These are phyloP conservation scores for Vaccinium vitisidaea DNA, from an alignment of 148 eudicot species.

Conservation along the genomic window DNA sequence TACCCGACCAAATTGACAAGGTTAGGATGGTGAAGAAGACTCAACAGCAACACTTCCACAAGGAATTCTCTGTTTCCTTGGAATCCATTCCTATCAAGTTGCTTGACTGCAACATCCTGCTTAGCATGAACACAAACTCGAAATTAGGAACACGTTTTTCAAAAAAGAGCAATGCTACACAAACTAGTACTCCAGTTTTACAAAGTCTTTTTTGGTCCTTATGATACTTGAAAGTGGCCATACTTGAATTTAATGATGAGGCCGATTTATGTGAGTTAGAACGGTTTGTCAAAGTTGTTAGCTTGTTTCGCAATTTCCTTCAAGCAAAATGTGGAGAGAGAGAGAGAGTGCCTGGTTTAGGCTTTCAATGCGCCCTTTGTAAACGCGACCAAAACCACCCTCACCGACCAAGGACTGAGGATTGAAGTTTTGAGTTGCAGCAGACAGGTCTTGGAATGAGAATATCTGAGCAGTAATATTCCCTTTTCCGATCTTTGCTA, in stretches of 20 bases:
- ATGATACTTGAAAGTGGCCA: background rate
- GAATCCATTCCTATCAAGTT: slow-evolving; percentile 76
- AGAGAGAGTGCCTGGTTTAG: slow-evolving; percentile 36
- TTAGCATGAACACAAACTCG: background rate
- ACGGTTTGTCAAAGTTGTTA: background rate
- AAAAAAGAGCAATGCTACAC: background rate
- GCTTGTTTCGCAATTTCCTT: background rate
- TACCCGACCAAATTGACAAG: slow-evolving; percentile 77
- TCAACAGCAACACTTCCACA: slow-evolving; percentile 73
- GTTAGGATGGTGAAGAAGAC: slow-evolving; percentile 65
- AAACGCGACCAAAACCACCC: slow-evolving; percentile 97
- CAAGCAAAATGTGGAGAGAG: background rate
- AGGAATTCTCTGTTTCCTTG: slow-evolving; percentile 84
- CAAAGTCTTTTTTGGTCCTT: background rate
- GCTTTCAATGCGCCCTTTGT: slow-evolving; percentile 55
- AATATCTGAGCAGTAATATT: slow-evolving; percentile 56
- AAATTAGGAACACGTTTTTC: background rate
- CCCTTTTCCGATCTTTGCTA: slow-evolving; percentile 66
- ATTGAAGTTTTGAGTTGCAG: slow-evolving; percentile 61
- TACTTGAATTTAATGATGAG: background rate
- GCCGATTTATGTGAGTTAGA: background rate
- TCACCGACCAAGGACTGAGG: slow-evolving; percentile 61
- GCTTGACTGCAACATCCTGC: slow-evolving; percentile 80
- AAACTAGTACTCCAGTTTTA: background rate
- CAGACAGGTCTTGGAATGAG: slow-evolving; percentile 47